These are phyloP conservation scores for Cucumis hystrix DNA, from an alignment of 306 rosid genomes.

Conservation along the genomic window DNA sequence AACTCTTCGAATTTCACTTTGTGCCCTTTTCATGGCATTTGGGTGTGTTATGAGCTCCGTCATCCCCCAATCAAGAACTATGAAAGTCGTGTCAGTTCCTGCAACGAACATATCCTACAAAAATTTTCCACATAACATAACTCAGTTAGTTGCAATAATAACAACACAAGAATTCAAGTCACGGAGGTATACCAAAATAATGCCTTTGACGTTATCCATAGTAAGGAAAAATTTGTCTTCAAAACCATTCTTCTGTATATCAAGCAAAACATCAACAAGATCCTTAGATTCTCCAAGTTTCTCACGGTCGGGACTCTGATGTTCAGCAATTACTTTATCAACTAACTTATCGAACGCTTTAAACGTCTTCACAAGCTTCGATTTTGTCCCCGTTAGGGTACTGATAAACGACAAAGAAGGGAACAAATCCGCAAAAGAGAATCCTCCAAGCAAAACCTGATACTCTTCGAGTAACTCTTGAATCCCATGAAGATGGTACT, in stretches of 20 bases:
- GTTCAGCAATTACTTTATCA: slow-evolving; percentile 23
- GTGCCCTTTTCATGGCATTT: slow-evolving; percentile 8
- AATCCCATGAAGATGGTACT: neutral
- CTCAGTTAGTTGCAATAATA: too few species aligned
- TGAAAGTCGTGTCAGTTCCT: slow-evolving; percentile 11
- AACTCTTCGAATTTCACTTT: slow-evolving; percentile 13
- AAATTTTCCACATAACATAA: neutral
- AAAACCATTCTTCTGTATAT: slow-evolving; percentile 11
- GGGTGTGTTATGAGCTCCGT: slow-evolving; percentile 12
- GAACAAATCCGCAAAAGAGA: slow-evolving; percentile 20
- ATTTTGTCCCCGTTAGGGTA: slow-evolving; percentile 8
- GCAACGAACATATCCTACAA: slow-evolving; percentile 16
- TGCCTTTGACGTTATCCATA: slow-evolving; percentile 27
- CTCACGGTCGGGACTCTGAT: neutral
- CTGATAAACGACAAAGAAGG: slow-evolving; percentile 23
- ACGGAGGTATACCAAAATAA: slow-evolving; percentile 16
- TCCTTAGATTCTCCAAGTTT: neutral
- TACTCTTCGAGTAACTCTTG: slow-evolving; percentile 12
- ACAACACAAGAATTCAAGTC: too few species aligned
- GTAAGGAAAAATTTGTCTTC: slow-evolving; percentile 20
- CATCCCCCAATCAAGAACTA: slow-evolving; percentile 15
- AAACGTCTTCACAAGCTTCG: slow-evolving; percentile 6
- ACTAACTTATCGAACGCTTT: slow-evolving; percentile 16
- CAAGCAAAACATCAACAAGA: slow-evolving; percentile 27
- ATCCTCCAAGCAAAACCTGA: slow-evolving; percentile 26